These are phyloP conservation scores for Seiridium cupressi DNA, from an alignment of 2,329 filamentous ascomycete genomes.

Conservation along the genomic window DNA sequence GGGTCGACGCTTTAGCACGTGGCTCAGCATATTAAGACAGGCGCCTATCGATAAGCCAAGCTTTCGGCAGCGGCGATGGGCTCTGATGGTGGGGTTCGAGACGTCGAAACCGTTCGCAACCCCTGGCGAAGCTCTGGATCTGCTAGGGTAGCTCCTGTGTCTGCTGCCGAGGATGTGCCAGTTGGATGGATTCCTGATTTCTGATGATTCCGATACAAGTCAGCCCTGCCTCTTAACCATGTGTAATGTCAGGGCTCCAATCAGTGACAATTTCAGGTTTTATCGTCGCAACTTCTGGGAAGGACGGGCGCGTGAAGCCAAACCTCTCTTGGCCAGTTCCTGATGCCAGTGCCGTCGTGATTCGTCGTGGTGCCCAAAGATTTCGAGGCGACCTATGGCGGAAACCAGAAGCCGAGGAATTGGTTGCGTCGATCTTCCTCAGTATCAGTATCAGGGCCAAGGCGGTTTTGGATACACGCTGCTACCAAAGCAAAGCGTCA, in stretches of 20 bases:
- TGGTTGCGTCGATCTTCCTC: not conserved
- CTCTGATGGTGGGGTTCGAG: not conserved
- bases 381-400: no score
- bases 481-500: not conserved
- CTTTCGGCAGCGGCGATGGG: not conserved
- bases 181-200: not conserved
- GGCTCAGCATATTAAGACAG: not conserved
- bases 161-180: not conserved
- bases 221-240: no score
- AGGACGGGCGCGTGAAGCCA: no score
- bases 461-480: not conserved
- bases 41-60: not conserved
- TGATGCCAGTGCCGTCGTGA: no score
- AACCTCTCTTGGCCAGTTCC: no score
- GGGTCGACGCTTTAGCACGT: not conserved
- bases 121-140: not conserved
- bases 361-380: no score
- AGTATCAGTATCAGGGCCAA: no score
- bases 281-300: no score
- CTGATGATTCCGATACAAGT: not conserved
- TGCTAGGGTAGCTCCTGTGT: not conserved
- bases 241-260: no score
- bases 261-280: no score
- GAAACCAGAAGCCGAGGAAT: no score
- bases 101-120: slow-evolving; percentile 2